These are phyloP conservation scores for Colletotrichum musae DNA, from an alignment of 2,329 filamentous ascomycete genomes.

Conservation along the genomic window DNA sequence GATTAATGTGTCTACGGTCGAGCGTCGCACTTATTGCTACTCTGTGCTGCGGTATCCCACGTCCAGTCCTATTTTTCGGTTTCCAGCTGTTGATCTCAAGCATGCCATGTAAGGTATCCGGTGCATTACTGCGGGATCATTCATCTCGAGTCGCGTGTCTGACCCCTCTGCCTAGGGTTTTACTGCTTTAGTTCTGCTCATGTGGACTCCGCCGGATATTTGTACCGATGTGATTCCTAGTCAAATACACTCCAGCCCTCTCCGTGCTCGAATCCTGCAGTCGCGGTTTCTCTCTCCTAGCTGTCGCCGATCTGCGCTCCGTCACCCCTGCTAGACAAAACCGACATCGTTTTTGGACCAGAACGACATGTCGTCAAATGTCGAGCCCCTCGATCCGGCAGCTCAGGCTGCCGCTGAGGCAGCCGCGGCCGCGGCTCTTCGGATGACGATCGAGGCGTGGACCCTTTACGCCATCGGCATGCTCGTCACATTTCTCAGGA, in stretches of 20 bases:
- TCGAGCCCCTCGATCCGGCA: slow-evolving; percentile 29
- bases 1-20: neutral
- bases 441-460: slow-evolving; percentile 46
- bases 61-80: slow-evolving; percentile 12
- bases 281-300: neutral
- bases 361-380: slow-evolving; percentile 11
- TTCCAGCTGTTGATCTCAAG: neutral
- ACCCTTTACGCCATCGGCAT: slow-evolving; percentile 48
- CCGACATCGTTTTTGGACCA: neutral
- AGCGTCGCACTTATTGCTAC: slow-evolving; percentile 3
- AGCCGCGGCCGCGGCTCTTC: slow-evolving; percentile 42
- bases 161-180: neutral
- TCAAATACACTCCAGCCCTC: neutral
- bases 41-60: neutral
- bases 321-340: neutral
- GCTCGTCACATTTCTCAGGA: slow-evolving; percentile 46
- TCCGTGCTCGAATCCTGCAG: neutral
- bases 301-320: neutral
- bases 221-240: slow-evolving; percentile 9
- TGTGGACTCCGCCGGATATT: neutral
- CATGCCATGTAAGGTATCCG: neutral
- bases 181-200: neutral
- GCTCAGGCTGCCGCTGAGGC: slow-evolving; percentile 44
- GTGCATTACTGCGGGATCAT: slow-evolving; percentile 3
- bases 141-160: slow-evolving; percentile 2